Evolutionary conservation across 257 asterid species (phyloP), one percentile per base, ranked within the genome.

Genomic region (Nicotiana knightiana): DNA sequence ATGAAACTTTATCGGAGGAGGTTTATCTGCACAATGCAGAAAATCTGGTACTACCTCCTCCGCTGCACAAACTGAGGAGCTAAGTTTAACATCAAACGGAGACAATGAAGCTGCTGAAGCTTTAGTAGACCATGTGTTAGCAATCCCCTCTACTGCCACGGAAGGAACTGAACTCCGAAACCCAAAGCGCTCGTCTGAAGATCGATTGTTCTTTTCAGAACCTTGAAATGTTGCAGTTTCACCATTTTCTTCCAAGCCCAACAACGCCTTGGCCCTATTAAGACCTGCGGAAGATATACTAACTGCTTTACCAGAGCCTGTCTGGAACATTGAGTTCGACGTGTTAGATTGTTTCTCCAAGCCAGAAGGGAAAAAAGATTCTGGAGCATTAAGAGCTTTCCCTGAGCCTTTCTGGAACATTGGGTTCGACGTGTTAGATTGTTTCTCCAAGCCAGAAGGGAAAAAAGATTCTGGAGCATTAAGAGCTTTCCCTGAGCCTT

Each of bases 1-100:
- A 9, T 92, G 98, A 87, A 94, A 96, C 89, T 88, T 93, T 77
- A 96, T 82, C 4, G 93, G 89, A 86, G 97, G 89, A 83, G 97
- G 90, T 86, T 91, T 88, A 28, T 80, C 63, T 65, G 88, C 86
- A 73, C 84, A 54, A 18, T 81, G 89, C 81, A 86, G 61, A 85
- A 86, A 65, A 81, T 88, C 88, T 28, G 91, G 87, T 83, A 53
- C 54, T 32, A 80, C 76, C 73, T 83, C 83, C 77, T 68, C 80
- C 10, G 88, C 65, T 77, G 88, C 89, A 81, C 83, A 81, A 85
- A 76, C 67, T 51, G 73, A 11, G 16, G 81, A 66, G 87, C 78
- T 83, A 66, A 77, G 80, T 70, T 89, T 81, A 75, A 80, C 62
- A 80, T 86, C 87, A 55, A 85, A 81, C n/a, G 89, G 84, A 76